Base-by-base conservation (phyloP, 1,139 yeast species). In the Candida sp. region DNA sequence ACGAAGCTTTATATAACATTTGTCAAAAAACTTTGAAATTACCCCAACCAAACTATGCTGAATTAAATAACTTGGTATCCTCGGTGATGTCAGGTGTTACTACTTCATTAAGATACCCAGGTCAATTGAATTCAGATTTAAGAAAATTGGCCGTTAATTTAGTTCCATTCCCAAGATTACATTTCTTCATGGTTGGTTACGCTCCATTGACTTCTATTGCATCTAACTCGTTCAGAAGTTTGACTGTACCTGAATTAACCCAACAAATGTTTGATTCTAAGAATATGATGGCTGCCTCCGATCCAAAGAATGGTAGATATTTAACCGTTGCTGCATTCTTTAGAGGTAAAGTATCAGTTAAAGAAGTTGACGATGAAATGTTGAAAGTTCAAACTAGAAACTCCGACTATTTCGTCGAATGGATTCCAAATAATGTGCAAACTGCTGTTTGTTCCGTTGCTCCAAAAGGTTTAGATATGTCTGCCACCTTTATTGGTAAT, bases 381-480 rank as follows among this genome's bases (percentile, higher is more conserved):
- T 81, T 75, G 66, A 82, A 82, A 63, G 87, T 87, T 48, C 95
- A 89, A 72, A 81, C 86, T 48, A 84, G 86, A 68, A 85, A 88
- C 68, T 76, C 90, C 21, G 80, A 84, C 45, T 82, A 84, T 64
- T 88, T 88, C 60, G 97, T 90, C 46, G 97, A 90, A 67, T 90
- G 97, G 97, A 90, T 90, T 70, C 97, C 97, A 61, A 89, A 89
- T 69, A 90, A 90, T 64, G 96, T 90, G 51, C 97, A 90, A 73
- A 87, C 96, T 35, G 93, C 96, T 45, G 89, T 89, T 47, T 88
- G 96, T 70, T 83, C 93, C 19, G 93, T 88, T 51, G 87, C 97
- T 38, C 96, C 97, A 57, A 81, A 79, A 68, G 95, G 78, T 57
- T 75, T 84, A 59, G 91, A 86, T 60, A 87, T 87, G 89, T 75